Evolutionary conservation across 2,329 filamentous ascomycete genomes (phyloP), one percentile per base, ranked within the genome.

Genomic region (Fusarium solani-melongenae): DNA sequence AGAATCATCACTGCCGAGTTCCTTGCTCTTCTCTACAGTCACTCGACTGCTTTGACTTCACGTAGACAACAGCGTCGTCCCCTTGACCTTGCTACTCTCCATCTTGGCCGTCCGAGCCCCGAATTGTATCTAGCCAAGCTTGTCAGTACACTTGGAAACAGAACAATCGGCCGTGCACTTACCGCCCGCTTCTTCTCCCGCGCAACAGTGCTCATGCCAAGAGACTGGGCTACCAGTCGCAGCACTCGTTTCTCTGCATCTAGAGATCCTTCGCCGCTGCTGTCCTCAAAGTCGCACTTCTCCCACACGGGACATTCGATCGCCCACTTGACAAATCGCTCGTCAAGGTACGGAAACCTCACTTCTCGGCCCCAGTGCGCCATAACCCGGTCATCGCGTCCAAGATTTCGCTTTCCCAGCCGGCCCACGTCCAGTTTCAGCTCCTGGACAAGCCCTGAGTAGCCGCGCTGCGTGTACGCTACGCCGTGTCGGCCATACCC

Each of bases 171-270:
- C 5, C 24, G 20, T 39, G 24, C 51, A 85, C 92, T 80, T 84
- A 95, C 93, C 20, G 96, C 96, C 79, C 95, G 88, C 84, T 99
- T 99, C 87, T 96, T 98, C 83, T 98, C 95, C n/a, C 84, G 84
- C 6, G 96, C 92, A 2, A 95, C 93, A 7, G 83, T 84, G 3
- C 81, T 81, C 89, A 98, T 92, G 4, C 92, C 93, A 38, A 98
- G 83, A 33, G 90, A 88, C 81, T 91, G 89, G 0, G 95, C 94
- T 24, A 98, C 83, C 24, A 97, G 86, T 24, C 96, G 88, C 60
- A 99, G 83, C 1, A 95, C 87, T 78, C 93, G 91, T 83, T 99
- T 99, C 17, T 91, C 94, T 0, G 93, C 88, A 74, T 97, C 94
- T 8, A 96, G 84, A 1, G 59, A 62, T 6, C 51, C 73, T 38